Base-by-base conservation (phyloP, 805 yeast genomes). In the Wickerhamiella allomyrinae region DNA sequence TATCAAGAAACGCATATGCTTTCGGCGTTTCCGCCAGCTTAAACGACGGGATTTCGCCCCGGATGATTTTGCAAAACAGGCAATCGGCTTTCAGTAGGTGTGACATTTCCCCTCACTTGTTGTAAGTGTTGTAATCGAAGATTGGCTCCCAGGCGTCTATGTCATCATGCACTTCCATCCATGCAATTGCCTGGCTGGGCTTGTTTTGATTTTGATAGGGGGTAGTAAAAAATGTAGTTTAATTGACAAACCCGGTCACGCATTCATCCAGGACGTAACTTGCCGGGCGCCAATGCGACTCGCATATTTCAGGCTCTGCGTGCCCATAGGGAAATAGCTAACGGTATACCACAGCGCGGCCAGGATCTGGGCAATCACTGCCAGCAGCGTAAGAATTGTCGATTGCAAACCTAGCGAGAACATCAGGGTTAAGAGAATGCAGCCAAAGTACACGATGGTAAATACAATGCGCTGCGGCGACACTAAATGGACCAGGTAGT, bases 251-350 rank as follows among this genome's bases (percentile, higher is more conserved):
- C n/a, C n/a, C n/a, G n/a, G n/a, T 47, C 45, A 63, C 7, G 60
- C 48, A 40, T 63, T 66, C 25, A 64, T 54, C 68, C 68, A 64
- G 22, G 63, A 50, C 22, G 62, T 49, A 52, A 74, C 75, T 43
- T 74, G 76, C 43, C 72, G 67, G 5, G 72, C 59, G 5, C 80
- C 85, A 6, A 77, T 63, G 19, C 73, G 61, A 13, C 75, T 65
- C 1, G 79, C 69, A 58, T 76, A 65, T 46, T 71, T 62, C 39
- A 78, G 54, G 2, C 93, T 80, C 46, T 81, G 79, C 1, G 89
- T 82, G 10, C 98, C 98, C 64, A 87, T 81, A 11, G 98, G 98
- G 70, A 91, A 89, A 60, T 91, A 91, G 54, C 94, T 82, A 34
- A 89, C 69, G 0, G 91, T 78, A 59, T 91, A 91, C 68, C 87